Evolutionary conservation across 306 rosid species (phyloP).

Genomic region (Glycine latifolia): DNA sequence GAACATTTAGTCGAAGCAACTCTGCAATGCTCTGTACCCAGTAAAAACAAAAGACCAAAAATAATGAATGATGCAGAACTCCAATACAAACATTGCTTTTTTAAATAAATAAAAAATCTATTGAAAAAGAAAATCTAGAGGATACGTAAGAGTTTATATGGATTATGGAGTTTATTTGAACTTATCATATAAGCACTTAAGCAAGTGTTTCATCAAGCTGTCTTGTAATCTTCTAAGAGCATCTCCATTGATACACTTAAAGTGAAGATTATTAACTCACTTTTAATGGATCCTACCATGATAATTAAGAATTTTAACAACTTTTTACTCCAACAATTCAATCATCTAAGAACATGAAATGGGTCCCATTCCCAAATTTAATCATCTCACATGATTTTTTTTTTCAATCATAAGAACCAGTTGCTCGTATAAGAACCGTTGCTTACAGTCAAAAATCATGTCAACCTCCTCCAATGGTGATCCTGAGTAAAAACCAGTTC

Average conservation of each 20-base stretch:
- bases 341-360: not conserved
- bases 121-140: not conserved
- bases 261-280: too few species aligned
- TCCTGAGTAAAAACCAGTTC: not conserved
- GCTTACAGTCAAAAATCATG: not conserved
- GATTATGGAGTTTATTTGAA: not conserved
- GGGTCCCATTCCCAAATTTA: too few species aligned
- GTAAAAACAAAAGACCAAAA: conserved; percentile 31
- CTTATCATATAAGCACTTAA: not conserved
- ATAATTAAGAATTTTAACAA: not conserved
- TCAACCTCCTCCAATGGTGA: not conserved
- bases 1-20: conserved; percentile 79
- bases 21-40: conserved; percentile 74
- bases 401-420: too few species aligned
- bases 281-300: too few species aligned
- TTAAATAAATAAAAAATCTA: not conserved
- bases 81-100: conserved; percentile 23
- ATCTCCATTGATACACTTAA: not conserved
- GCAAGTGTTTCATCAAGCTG: not conserved
- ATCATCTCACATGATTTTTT: too few species aligned
- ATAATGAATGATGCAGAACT: conserved; percentile 15
- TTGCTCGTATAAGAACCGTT: not conserved
- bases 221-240: not conserved
- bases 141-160: not conserved
- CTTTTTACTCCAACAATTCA: not conserved